A percentile compares a stretch with the other conserved stretches of the same genome.
These are phyloP conservation scores for Tetradesmus obliquus DNA, from an alignment of 139 green algal genomes.

Conservation along the genomic window DNA sequence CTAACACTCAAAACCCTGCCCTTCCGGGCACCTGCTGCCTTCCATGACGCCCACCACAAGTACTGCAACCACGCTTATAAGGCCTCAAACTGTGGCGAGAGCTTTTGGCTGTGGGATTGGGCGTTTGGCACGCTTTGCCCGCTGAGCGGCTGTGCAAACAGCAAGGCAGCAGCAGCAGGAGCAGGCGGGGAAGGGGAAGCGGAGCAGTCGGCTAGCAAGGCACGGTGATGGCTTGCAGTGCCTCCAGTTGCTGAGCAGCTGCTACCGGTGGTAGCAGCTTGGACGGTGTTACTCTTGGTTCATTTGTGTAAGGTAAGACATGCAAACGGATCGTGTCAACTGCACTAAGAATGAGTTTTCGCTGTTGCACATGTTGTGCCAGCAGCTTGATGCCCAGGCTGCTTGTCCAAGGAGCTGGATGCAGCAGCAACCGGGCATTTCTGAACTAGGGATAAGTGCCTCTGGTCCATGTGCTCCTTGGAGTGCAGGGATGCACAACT, in stretches of 20 bases:
- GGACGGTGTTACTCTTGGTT: no score
- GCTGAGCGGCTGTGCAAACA: neutral
- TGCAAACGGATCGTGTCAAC: no score
- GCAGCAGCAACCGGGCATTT: no score
- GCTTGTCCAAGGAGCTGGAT: no score
- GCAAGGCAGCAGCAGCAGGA: constrained; percentile 4
- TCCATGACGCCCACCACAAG: constrained; percentile 49
- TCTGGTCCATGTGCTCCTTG: no score
- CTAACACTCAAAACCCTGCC: constrained; percentile 42
- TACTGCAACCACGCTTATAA: constrained; percentile 46
- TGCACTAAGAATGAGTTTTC: no score
- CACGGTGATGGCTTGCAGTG: neutral
- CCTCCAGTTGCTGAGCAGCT: neutral
- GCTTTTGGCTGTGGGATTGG: constrained; percentile 37
- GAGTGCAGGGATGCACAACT: no score
- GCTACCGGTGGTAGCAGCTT: no score
- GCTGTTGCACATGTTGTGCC: no score
- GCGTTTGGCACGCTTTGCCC: constrained; percentile 29
- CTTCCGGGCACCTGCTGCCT: constrained; percentile 12
- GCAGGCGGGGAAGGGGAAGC: neutral
- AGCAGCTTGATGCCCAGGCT: no score
- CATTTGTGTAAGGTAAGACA: no score
- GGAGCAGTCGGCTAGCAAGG: neutral
- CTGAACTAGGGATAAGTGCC: no score
- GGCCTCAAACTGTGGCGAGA: constrained; percentile 45